phyloP scores from a whole-genome alignment of 2,329 filamentous ascomycete species.

The Penicillium sp. region DNA sequence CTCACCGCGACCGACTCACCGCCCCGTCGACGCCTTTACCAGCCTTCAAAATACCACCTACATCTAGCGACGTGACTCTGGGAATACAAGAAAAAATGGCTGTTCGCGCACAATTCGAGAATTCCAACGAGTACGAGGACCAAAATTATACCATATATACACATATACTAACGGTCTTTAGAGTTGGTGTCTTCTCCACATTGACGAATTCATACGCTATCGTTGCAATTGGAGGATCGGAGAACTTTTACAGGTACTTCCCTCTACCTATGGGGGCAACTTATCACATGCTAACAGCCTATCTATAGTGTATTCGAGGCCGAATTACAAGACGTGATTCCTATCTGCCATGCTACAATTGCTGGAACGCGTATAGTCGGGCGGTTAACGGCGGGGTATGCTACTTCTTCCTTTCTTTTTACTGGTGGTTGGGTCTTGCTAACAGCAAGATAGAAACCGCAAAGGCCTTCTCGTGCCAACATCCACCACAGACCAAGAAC shows the following conservation, averaged over 20 bases:
- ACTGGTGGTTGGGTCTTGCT: no score
- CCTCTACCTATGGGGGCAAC: no score
- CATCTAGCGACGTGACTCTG: neutral
- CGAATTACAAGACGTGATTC: slow-evolving; percentile 94
- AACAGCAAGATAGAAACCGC: no score
- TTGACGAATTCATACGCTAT: slow-evolving; percentile 97
- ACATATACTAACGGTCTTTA: no score
- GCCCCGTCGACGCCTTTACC: neutral
- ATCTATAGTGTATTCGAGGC: slow-evolving; percentile 80
- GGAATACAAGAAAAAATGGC: slow-evolving; percentile 35
- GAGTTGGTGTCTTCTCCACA: slow-evolving; percentile 93
- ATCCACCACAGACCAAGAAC: slow-evolving; percentile 93
- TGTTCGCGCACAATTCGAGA: slow-evolving; percentile 49
- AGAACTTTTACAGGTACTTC: slow-evolving; percentile 97
- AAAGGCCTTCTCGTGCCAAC: slow-evolving; percentile 96
- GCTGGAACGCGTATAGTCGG: slow-evolving; percentile 95
- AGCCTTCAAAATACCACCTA: neutral
- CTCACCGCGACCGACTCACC: no score
- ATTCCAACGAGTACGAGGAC: slow-evolving; percentile 45
- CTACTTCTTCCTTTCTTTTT: slow-evolving; percentile 8
- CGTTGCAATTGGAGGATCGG: slow-evolving; percentile 88
- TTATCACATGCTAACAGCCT: neutral
- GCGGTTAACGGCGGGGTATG: slow-evolving; percentile 84
- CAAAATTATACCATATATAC: no score
- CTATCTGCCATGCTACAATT: slow-evolving; percentile 94